Percentiles rank a stretch among this genome's conserved stretches.
Conservation (phyloP, 2,329 filamentous ascomycete genomes). For the Pyricularia pennisetigena region DNA sequence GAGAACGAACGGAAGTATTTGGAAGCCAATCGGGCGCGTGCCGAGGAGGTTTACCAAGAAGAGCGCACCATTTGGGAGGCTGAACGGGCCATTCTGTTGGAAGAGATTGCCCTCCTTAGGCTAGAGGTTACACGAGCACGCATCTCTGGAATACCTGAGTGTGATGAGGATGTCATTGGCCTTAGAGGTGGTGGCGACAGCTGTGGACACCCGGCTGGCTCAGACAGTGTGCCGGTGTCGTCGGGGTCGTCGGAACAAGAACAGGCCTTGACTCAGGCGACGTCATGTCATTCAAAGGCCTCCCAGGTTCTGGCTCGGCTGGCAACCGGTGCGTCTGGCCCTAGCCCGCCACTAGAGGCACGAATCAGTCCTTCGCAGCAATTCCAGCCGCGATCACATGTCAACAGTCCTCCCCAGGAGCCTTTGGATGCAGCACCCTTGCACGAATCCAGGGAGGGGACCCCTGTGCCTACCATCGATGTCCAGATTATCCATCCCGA, state of each 20-base stretch:
- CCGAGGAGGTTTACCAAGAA: constrained; percentile 45
- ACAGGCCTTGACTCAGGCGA: background rate
- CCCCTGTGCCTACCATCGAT: constrained; percentile 39
- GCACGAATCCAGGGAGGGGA: constrained; percentile 13
- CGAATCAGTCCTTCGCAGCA: background rate
- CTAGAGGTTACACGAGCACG: background rate
- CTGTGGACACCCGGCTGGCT: background rate
- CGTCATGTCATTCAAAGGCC: background rate
- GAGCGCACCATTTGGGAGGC: constrained; percentile 44
- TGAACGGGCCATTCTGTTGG: constrained; percentile 30
- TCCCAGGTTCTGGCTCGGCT: background rate
- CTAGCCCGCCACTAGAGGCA: background rate
- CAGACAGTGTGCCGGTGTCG: background rate
- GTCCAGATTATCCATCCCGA: constrained; percentile 47
- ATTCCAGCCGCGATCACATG: background rate
- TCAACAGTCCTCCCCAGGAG: constrained; percentile 1
- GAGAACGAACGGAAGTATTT: constrained; percentile 42
- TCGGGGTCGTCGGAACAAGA: background rate
- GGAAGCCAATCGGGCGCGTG: constrained; percentile 41
- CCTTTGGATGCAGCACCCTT: background rate
- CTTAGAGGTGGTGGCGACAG: background rate
- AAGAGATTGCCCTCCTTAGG: constrained; percentile 22
- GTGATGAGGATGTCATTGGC: background rate
- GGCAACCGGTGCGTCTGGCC: background rate
- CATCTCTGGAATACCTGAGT: constrained; percentile 1